Evolutionary conservation across 2,329 filamentous ascomycete genomes (phyloP).

Genomic region (Colletotrichum euphorbiae): DNA sequence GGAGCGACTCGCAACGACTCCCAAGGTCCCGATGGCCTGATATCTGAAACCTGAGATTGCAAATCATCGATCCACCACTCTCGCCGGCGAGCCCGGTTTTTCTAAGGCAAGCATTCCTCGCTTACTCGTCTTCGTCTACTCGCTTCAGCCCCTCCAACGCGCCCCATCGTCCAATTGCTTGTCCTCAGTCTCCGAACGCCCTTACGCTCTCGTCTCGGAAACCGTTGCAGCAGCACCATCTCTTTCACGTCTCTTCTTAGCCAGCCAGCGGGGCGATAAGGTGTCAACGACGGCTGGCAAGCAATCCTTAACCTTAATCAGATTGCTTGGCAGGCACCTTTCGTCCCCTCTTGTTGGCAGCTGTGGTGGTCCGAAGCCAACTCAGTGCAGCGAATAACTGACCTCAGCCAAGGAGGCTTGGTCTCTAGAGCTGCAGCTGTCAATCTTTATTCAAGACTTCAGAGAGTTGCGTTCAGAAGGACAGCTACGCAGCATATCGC

Average conservation of each 20-base stretch:
- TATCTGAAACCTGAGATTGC: slow-evolving; percentile 40
- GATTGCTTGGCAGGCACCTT: slow-evolving; percentile 24
- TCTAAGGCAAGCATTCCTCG: slow-evolving; percentile 4
- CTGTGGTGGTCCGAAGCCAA: background rate
- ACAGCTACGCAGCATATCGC: slow-evolving; percentile 4
- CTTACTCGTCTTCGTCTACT: background rate
- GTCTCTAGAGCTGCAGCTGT: background rate
- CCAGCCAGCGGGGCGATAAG: slow-evolving; percentile 9
- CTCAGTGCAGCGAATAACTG: background rate
- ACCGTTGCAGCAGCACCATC: slow-evolving; percentile 4
- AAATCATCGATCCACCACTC: slow-evolving; percentile 31
- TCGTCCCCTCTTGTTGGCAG: slow-evolving; percentile 19
- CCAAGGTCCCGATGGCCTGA: slow-evolving; percentile 40
- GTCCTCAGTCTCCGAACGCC: slow-evolving; percentile 5
- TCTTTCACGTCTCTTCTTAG: slow-evolving; percentile 6
- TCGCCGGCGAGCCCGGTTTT: slow-evolving; percentile 7
- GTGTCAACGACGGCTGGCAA: slow-evolving; percentile 15
- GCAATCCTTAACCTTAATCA: slow-evolving; percentile 24
- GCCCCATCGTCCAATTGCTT: slow-evolving; percentile 27
- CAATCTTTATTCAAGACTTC: background rate
- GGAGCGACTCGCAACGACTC: slow-evolving; percentile 34
- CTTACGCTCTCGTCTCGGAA: slow-evolving; percentile 23
- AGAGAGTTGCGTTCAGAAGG: background rate
- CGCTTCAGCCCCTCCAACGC: background rate
- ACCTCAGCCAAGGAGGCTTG: background rate